phyloP scores from a whole-genome alignment of 257 asterid species.

The Solanum arcanum region DNA sequence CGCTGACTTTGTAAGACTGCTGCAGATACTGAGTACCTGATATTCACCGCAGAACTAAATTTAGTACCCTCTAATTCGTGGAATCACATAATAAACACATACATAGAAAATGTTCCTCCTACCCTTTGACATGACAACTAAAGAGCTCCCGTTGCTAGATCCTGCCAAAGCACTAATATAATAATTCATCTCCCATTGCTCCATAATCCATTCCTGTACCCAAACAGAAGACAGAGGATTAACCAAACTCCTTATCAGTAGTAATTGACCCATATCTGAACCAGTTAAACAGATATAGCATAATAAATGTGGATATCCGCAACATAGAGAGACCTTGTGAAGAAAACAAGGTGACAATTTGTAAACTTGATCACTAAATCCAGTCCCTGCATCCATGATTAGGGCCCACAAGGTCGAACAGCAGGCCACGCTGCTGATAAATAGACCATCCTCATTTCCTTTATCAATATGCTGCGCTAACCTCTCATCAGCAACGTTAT shows the following conservation, averaged over 20 bases:
- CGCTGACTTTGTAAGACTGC: slow-evolving; percentile 67
- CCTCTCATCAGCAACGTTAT: slow-evolving; percentile 47
- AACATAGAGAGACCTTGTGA: slow-evolving; percentile 33
- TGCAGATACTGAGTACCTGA: slow-evolving; percentile 50
- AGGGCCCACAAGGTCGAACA: slow-evolving; percentile 63
- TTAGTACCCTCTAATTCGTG: not conserved
- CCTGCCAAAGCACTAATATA: slow-evolving; percentile 70
- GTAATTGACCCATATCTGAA: not conserved
- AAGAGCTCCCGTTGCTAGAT: slow-evolving; percentile 49
- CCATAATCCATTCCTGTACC: slow-evolving; percentile 65
- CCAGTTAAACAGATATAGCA: not conserved
- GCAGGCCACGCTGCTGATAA: slow-evolving; percentile 57
- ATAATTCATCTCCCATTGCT: slow-evolving; percentile 56
- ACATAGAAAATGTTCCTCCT: slow-evolving; percentile 6
- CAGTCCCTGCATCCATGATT: slow-evolving; percentile 78
- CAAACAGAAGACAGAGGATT: not conserved
- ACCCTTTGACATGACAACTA: slow-evolving; percentile 72
- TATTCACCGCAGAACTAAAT: not conserved
- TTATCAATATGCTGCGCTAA: slow-evolving; percentile 56
- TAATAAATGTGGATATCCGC: not conserved
- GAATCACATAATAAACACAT: not conserved
- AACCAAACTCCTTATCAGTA: not conserved
- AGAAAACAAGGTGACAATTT: slow-evolving; percentile 54
- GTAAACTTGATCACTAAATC: slow-evolving; percentile 50
- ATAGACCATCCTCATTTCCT: slow-evolving; percentile 69